Evolutionary conservation across 1,284 basidiomycete genomes (phyloP).

Genomic region (Naganishia liquefaciens): DNA sequence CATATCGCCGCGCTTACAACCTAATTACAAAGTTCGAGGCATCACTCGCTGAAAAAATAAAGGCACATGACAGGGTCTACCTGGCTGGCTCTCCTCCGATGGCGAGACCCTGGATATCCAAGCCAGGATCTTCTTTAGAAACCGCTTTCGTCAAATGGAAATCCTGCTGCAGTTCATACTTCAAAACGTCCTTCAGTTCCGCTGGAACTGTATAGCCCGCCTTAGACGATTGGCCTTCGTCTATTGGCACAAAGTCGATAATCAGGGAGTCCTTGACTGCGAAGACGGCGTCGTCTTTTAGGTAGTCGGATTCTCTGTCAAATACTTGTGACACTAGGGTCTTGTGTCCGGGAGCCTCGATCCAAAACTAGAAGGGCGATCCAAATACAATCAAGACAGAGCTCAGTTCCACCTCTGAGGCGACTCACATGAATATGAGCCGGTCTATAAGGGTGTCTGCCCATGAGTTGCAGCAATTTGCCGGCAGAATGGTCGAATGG

Average conservation of each 20-base stretch:
- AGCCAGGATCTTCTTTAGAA: slow-evolving; percentile 1
- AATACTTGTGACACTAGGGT: slow-evolving; percentile 50
- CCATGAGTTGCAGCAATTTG: slow-evolving; percentile 49
- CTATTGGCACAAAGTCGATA: slow-evolving; percentile 38
- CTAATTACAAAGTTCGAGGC: too few relatives aligned
- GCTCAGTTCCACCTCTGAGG: background rate
- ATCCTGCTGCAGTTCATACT: slow-evolving; percentile 39
- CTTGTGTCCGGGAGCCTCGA: slow-evolving; percentile 42
- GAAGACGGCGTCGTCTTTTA: slow-evolving; percentile 53
- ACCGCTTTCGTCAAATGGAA: slow-evolving; percentile 35
- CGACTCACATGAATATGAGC: slow-evolving; percentile 50
- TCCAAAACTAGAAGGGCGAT: slow-evolving; percentile 42
- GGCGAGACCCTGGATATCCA: slow-evolving; percentile 23
- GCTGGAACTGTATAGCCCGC: slow-evolving; percentile 24
- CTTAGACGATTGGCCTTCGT: slow-evolving; percentile 18
- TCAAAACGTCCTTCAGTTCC: slow-evolving; percentile 33
- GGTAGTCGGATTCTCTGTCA: slow-evolving; percentile 48
- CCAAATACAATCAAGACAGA: background rate
- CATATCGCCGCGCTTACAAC: too few relatives aligned
- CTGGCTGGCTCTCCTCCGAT: slow-evolving; percentile 13
- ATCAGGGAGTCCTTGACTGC: slow-evolving; percentile 49
- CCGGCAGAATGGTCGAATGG: slow-evolving; percentile 52
- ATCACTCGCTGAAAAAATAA: too few relatives aligned
- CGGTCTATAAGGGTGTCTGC: slow-evolving; percentile 51
- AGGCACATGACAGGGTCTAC: background rate